Evolutionary conservation across 73 alveolate genomes (phyloP).

Genomic region (Paramecium bursaria): DNA sequence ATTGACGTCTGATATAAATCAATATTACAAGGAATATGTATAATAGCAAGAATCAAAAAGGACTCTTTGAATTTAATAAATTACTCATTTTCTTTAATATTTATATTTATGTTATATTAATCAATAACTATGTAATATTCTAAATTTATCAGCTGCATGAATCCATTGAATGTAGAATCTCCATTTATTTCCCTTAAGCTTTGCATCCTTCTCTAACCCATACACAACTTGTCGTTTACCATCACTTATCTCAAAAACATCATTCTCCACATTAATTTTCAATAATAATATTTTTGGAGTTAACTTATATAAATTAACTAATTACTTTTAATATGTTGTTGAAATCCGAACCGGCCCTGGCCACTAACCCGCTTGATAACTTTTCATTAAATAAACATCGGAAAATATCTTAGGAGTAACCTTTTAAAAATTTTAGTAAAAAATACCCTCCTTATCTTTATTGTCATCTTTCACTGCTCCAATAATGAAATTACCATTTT

Average conservation of each 20-base stretch:
- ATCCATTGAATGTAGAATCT: constrained; percentile 49
- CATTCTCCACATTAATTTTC: constrained; percentile 12
- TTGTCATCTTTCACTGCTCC: constrained; percentile 21
- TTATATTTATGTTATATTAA: too few species aligned
- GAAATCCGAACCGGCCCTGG: constrained; percentile 17
- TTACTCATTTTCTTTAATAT: too few species aligned
- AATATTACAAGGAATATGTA: too few species aligned
- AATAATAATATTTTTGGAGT: constrained; percentile 23
- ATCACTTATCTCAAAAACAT: constrained; percentile 20
- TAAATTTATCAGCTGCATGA: constrained; percentile 15
- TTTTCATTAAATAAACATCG: too few species aligned
- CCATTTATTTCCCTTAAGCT: constrained; percentile 21
- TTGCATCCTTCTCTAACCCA: constrained; percentile 28
- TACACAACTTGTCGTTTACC: constrained; percentile 31
- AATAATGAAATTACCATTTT: constrained; percentile 32
- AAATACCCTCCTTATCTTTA: too few species aligned
- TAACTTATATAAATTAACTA: neutral
- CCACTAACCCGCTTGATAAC: constrained; percentile 43
- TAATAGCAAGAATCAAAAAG: too few species aligned
- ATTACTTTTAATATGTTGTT: constrained; percentile 4
- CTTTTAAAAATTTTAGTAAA: constrained; percentile 7
- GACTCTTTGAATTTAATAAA: too few species aligned
- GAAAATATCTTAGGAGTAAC: constrained; percentile 7
- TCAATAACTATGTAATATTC: constrained; percentile 51
- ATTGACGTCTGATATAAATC: too few species aligned